phyloP scores from a whole-genome alignment of 306 rosid species.

The Cicer chorassanicum region DNA sequence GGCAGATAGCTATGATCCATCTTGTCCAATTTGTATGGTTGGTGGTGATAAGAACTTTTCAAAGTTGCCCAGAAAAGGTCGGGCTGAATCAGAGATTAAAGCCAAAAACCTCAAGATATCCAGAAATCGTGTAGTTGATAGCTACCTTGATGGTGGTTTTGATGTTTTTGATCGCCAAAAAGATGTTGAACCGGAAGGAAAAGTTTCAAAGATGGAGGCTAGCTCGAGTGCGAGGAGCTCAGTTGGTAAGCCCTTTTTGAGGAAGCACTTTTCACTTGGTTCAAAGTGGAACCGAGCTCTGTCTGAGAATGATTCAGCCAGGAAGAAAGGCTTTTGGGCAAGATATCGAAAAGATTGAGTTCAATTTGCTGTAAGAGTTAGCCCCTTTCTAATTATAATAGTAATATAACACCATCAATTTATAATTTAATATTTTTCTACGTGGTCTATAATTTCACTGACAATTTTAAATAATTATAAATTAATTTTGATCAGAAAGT shows the following conservation, averaged over 20 bases:
- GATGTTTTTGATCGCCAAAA: constrained; percentile 60
- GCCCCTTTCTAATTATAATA: constrained; percentile 41
- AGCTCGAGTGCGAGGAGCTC: constrained; percentile 70
- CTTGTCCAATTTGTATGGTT: constrained; percentile 73
- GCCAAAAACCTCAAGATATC: constrained; percentile 69
- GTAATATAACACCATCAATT: constrained; percentile 40
- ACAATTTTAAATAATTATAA: constrained; percentile 41
- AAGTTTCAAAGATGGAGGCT: constrained; percentile 66
- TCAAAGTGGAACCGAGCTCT: constrained; percentile 71
- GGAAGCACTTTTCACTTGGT: constrained; percentile 72
- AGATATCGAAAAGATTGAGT: constrained; percentile 65
- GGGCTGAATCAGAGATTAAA: constrained; percentile 64
- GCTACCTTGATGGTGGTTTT: constrained; percentile 62
- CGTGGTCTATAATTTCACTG: constrained; percentile 47
- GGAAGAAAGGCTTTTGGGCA: constrained; percentile 82
- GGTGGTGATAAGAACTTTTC: constrained; percentile 76
- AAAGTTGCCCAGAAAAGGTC: constrained; percentile 60
- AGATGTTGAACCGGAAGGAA: constrained; percentile 52
- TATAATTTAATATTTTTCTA: constrained; percentile 45
- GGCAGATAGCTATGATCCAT: constrained; percentile 72
- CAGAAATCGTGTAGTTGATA: constrained; percentile 75
- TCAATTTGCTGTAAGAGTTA: constrained; percentile 39
- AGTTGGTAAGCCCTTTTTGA: constrained; percentile 68
- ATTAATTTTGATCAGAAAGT: constrained; percentile 45
- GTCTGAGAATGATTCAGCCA: constrained; percentile 64